Base-by-base conservation (phyloP, 208 protist species). In the Crithidia expoeki region DNA sequence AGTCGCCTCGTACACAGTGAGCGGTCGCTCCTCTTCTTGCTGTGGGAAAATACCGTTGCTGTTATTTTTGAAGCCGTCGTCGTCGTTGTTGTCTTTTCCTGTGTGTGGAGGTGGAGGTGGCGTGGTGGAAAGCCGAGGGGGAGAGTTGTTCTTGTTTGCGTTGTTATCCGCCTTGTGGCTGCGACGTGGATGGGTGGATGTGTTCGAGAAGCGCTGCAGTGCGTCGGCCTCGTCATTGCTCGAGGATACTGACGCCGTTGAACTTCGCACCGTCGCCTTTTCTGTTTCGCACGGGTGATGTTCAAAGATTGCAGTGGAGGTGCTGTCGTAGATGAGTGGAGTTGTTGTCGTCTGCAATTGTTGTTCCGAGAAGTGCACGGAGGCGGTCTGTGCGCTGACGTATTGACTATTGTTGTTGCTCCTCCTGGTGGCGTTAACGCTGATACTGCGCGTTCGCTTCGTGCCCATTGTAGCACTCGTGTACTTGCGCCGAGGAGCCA, bases 181-280 rank as follows among this genome's bases (percentile, higher is more conserved):
- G 34, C 58, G 65, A 17, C 59, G 44, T 16, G 59, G 47, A 55
- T 58, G 60, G 19, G 27, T 23, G 2, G 64, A 73, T 49, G 28
- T 34, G 74, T 80, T 80, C 3, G 75, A 81, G 27, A 76, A 81
- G n/a, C 75, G 74, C 62, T 75, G 74, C 6, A 64, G 61, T 4
- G n/a, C 38, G 19, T 71, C 62, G 0, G 12, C n/a, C 14, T 68
- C 73, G 9, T 68, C 67, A 1, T 73, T 65, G 10, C 27, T 27
- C 11, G 58, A 23, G 16, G 9, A 51, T 17, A 27, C 28, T 5
- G 58, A 47, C 14, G 58, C 2, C 40, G 25, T 47, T 16, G 4
- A 4, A 23, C n/a, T 32, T n/a, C 36, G 33, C 4, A 9, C 3
- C 19, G 19, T 38, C 27, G 28, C 51, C 28, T 4, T 25, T 9